Conservation (phyloP, 352 stramenopile species). For the Phytophthora colocasiae region DNA sequence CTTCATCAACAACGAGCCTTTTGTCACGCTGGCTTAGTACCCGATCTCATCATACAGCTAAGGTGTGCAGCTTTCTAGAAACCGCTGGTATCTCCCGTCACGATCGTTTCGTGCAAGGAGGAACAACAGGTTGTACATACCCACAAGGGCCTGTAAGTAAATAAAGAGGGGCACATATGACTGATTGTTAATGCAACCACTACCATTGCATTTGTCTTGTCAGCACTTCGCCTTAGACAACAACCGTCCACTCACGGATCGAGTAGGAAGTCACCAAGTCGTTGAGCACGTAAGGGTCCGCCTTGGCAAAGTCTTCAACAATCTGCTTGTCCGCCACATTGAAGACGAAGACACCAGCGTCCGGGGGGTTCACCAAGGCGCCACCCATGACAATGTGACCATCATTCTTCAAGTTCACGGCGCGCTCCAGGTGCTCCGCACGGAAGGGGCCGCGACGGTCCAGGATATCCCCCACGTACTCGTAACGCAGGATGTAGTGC, state of each 20-base stretch:
- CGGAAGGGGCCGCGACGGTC: slow-evolving; percentile 77
- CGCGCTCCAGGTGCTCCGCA: slow-evolving; percentile 63
- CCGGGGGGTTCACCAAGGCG: slow-evolving; percentile 68
- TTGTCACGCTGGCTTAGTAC: slow-evolving; percentile 32
- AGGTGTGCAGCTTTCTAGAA: slow-evolving; percentile 21
- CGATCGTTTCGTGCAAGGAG: slow-evolving; percentile 1
- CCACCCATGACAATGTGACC: slow-evolving; percentile 75
- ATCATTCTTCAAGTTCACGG: slow-evolving; percentile 55
- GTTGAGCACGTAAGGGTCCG: slow-evolving; percentile 79
- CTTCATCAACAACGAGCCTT: slow-evolving; percentile 67
- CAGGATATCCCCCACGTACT: slow-evolving; percentile 79
- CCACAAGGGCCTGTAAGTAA: slow-evolving; percentile 19
- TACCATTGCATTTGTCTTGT: background rate
- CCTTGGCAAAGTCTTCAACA: slow-evolving; percentile 71
- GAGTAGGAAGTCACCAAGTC: slow-evolving; percentile 69
- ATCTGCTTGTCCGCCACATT: slow-evolving; percentile 57
- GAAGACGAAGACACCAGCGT: slow-evolving; percentile 75
- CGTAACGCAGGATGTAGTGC: slow-evolving; percentile 76
- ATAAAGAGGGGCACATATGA: slow-evolving; percentile 17
- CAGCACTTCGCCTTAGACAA: slow-evolving; percentile 40
- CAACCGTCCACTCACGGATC: slow-evolving; percentile 82
- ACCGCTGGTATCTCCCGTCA: background rate
- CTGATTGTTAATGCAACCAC: background rate
- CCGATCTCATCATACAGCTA: slow-evolving; percentile 1
- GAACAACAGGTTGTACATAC: slow-evolving; percentile 31